These are phyloP conservation scores for Pyrenochaeta sp. DNA, from an alignment of 2,329 filamentous ascomycete species.

Conservation along the genomic window DNA sequence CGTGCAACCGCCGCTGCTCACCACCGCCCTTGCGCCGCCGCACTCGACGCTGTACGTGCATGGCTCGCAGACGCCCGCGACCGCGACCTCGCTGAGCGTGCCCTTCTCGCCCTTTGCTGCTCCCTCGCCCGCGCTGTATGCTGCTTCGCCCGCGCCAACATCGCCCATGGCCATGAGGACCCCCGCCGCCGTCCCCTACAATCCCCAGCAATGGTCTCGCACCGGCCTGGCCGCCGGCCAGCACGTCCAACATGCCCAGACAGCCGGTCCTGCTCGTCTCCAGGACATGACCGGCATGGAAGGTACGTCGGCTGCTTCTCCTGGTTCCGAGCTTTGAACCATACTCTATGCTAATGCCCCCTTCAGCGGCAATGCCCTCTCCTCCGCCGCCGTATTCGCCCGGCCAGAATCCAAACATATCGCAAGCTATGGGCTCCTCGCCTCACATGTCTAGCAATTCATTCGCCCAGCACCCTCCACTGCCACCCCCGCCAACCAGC, in stretches of 20 bases:
- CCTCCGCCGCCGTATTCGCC: constrained; percentile 60
- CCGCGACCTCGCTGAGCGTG: constrained; percentile 45
- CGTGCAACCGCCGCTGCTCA: constrained; percentile 52
- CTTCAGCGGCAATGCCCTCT: constrained; percentile 56
- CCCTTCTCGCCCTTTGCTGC: constrained; percentile 47
- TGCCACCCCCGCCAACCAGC: constrained; percentile 32
- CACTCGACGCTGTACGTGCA: constrained; percentile 41
- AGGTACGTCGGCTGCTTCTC: constrained; percentile 46
- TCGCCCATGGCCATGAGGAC: constrained; percentile 49
- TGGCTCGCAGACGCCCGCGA: constrained; percentile 48
- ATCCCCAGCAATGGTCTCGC: constrained; percentile 59
- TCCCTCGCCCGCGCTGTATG: constrained; percentile 41
- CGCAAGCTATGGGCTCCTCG: constrained; percentile 46
- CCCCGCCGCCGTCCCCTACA: constrained; percentile 51
- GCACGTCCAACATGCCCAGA: constrained; percentile 44
- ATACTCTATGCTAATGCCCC: too few relatives aligned
- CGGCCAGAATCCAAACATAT: constrained; percentile 48
- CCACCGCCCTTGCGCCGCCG: constrained; percentile 49
- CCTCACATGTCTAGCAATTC: constrained; percentile 45
- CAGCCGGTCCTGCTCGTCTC: constrained; percentile 37
- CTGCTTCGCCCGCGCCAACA: constrained; percentile 36
- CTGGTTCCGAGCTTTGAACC: too few relatives aligned
- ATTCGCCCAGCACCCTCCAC: constrained; percentile 49
- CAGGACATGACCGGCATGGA: constrained; percentile 57
- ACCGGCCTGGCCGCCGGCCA: constrained; percentile 47